Evolutionary conservation across 192 early-diverging fungal genomes (phyloP), one percentile per base, ranked within the genome.

Genomic region (Coemansia sp.): DNA sequence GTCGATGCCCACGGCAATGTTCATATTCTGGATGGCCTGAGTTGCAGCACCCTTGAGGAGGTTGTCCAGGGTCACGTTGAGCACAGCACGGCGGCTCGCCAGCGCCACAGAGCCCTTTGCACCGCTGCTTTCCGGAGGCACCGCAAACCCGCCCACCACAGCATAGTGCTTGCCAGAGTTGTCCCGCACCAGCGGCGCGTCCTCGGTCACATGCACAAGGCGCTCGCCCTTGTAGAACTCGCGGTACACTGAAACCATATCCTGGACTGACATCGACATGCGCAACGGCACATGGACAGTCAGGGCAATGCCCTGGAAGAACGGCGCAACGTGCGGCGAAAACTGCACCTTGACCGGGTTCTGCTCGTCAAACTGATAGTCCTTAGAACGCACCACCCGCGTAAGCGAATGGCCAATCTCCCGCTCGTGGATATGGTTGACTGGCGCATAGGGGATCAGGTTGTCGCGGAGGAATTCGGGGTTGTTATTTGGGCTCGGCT

Each of bases 1-100:
- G 41, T 87, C 85, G 32, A 93, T 73, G 2, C 86, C 89, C 27
- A 96, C 67, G 8, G 91, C 87, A 58, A 99, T 79, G 63, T 99
- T 99, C 68, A 96, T 81, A 73, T 96, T 99, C 76, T 94, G 92
- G 27, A 96, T 67, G 12, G 94, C 92, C 69, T 99, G 96, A n/a
- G 94, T 99, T 1, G 96, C 96, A 17, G 94, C 94, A 5, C 96
- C 96, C 82, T 99, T 99, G 43, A 96, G 80, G 63, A 99, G 61
- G 47, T 99, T 99, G 61, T 97, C 96, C 47, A 99, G 86, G 2
- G 93, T 96, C 8, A 88, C 86, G 19, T 89, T 83, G 7, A 99
- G 73, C 11, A 97, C 92, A 3, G 84, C 92, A 34, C 96, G 72
- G 59, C 85, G 83, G 13, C 76, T 85, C 1, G 68, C 78, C 31